Percentiles rank a stretch among this genome's conserved stretches.
Conservation (phyloP, 495 filamentous ascomycete genomes). For the Penicillium lividum region DNA sequence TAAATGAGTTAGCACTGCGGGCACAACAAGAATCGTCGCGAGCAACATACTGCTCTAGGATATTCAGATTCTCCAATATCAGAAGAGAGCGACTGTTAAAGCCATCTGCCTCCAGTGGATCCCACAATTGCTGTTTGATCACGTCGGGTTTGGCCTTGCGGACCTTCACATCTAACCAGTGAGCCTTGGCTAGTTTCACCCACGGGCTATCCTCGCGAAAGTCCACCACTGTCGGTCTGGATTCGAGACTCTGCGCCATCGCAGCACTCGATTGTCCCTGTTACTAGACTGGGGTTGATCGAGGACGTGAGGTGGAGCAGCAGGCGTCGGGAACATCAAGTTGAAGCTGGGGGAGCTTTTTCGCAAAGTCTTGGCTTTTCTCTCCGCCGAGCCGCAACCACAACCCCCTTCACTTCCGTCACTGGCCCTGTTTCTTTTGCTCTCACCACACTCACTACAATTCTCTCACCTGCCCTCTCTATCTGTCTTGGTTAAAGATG, state of each 20-base stretch:
- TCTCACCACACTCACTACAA: constrained; percentile 4
- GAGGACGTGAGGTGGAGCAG: constrained; percentile 32
- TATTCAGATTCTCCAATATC: constrained; percentile 84
- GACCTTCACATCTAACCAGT: constrained; percentile 78
- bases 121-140: constrained; percentile 89
- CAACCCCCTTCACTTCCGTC: constrained; percentile 10
- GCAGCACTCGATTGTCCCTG: constrained; percentile 37
- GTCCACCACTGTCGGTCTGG: constrained; percentile 62
- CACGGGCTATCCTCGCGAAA: constrained; percentile 79
- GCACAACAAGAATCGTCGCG: constrained; percentile 2
- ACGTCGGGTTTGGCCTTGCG: constrained; percentile 80
- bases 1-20: constrained; percentile 26
- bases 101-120: constrained; percentile 74
- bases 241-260: constrained; percentile 52
- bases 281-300: constrained; percentile 30
- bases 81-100: constrained; percentile 79
- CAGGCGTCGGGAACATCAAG: constrained; percentile 30
- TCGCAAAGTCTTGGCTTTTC: constrained; percentile 29
- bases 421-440: constrained; percentile 5
- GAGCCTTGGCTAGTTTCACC: constrained; percentile 75
- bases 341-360: constrained; percentile 32
- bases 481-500: constrained; percentile 39
- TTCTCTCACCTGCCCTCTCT: neutral
- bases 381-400: constrained; percentile 31
- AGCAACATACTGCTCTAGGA: constrained; percentile 73